A percentile compares a stretch with the other conserved stretches of the same genome.
These are phyloP conservation scores for Boletus insuetus DNA, from an alignment of 768 basidiomycete species.

Conservation along the genomic window DNA sequence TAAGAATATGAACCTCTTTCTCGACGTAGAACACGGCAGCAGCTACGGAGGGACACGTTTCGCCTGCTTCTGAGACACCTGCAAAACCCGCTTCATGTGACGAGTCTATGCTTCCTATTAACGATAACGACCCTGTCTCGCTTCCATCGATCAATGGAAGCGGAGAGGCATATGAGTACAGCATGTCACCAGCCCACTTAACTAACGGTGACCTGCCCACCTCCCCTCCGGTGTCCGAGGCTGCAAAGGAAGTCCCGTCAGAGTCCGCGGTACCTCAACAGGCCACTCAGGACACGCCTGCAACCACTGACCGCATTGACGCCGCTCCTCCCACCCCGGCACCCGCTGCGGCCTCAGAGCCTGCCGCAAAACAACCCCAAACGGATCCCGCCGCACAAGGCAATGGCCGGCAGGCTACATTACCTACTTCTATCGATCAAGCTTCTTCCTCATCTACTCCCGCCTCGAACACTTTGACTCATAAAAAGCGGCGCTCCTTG, in stretches of 20 bases:
- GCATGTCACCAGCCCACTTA: constrained; percentile 15
- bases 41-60: constrained; percentile 18
- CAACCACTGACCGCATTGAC: background rate
- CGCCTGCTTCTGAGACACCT: constrained; percentile 1
- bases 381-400: background rate
- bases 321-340: background rate
- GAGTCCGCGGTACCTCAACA: background rate
- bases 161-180: constrained; percentile 4
- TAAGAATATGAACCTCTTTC: background rate
- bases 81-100: constrained; percentile 10
- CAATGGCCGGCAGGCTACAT: background rate
- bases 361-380: background rate
- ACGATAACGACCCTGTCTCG: constrained; percentile 28
- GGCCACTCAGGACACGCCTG: background rate
- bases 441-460: constrained; percentile 21
- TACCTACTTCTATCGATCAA: background rate
- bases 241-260: background rate
- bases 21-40: constrained; percentile 20
- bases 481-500: constrained; percentile 53
- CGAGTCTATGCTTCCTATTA: constrained; percentile 38
- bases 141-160: constrained; percentile 9
- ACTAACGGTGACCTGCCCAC: background rate
- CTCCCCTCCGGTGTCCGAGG: background rate
- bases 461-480: constrained; percentile 35
- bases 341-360: background rate